phyloP scores from a whole-genome alignment of 2,329 filamentous ascomycete species.

The Colletotrichum agaves region DNA sequence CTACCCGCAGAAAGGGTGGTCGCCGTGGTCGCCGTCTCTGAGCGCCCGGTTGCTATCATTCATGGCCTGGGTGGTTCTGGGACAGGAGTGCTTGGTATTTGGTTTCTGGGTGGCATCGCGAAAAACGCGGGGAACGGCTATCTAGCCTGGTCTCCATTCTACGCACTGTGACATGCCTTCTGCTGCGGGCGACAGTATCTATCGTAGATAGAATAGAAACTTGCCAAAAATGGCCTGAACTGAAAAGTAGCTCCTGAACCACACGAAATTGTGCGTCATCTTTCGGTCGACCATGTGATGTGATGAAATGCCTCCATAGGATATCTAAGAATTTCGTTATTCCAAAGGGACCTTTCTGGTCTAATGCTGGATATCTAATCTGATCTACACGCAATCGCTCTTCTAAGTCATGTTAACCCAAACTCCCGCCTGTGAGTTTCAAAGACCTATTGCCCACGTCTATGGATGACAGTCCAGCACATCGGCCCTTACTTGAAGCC shows the following conservation, averaged over 20 bases:
- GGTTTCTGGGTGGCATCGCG: conserved; percentile 72
- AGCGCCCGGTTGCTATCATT: conserved; percentile 56
- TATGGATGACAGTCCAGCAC: neutral
- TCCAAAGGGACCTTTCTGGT: neutral
- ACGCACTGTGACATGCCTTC: conserved; percentile 43
- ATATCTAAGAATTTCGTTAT: neutral
- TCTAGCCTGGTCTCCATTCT: conserved; percentile 71
- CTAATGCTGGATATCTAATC: neutral
- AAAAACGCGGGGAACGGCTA: conserved; percentile 79
- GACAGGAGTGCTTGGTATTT: conserved; percentile 55
- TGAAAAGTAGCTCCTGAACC: conserved; percentile 40
- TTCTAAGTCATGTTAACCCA: neutral
- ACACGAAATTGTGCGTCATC: conserved; percentile 6
- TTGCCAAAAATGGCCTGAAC: conserved; percentile 39
- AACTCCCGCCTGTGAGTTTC: neutral
- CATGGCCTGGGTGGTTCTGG: conserved; percentile 38
- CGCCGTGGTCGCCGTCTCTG: conserved; percentile 99
- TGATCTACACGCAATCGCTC: no score
- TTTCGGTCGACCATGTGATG: neutral
- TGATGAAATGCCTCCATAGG: neutral
- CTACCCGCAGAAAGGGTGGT: conserved; percentile 99
- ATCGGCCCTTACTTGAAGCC: neutral
- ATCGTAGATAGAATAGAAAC: conserved; percentile 40
- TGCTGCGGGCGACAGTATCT: conserved; percentile 38
- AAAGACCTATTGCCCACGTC: no score